A percentile compares a stretch with the other conserved stretches of the same genome.
Conservation (phyloP, 169 alveolate genomes). For the Cryptosporidium sp. region DNA sequence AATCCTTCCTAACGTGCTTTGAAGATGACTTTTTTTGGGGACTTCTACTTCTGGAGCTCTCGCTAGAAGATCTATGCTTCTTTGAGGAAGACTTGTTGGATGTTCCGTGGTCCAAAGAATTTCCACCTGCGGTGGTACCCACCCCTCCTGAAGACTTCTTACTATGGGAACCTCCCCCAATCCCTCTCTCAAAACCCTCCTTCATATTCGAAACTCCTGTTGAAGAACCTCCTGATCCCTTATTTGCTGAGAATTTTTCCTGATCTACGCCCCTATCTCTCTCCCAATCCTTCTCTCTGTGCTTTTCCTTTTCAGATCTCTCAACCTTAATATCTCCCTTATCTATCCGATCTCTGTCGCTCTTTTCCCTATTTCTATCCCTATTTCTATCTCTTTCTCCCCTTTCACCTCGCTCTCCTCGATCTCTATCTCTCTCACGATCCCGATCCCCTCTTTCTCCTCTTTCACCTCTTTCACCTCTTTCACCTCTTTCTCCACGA, state of each 20-base stretch:
- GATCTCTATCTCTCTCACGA: conserved; percentile 1
- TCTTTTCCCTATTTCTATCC: conserved; percentile 21
- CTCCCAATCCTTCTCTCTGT: conserved; percentile 25
- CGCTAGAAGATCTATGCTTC: conserved; percentile 49
- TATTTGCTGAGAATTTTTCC: not conserved
- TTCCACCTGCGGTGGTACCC: not conserved
- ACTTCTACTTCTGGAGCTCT: conserved; percentile 64
- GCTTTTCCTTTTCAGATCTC: not conserved
- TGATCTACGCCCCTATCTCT: conserved; percentile 66
- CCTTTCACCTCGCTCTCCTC: not conserved
- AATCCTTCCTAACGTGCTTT: conserved; percentile 52
- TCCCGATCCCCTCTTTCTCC: conserved; percentile 9
- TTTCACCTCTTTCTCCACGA: not conserved
- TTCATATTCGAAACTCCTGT: not conserved
- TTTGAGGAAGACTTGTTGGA: conserved; percentile 14
- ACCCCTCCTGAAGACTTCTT: not conserved
- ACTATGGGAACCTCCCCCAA: conserved; percentile 1
- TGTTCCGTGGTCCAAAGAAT: not conserved
- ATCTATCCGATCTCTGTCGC: conserved; percentile 23
- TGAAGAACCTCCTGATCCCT: not conserved
- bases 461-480: not conserved
- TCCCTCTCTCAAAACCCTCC: not conserved
- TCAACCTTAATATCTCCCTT: not conserved
- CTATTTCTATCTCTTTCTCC: conserved; percentile 75
- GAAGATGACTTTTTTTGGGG: conserved; percentile 29